A percentile compares a stretch with the other conserved stretches of the same genome.
These are phyloP conservation scores for Calycina marina DNA, from an alignment of 2,329 filamentous ascomycete species.

Conservation along the genomic window DNA sequence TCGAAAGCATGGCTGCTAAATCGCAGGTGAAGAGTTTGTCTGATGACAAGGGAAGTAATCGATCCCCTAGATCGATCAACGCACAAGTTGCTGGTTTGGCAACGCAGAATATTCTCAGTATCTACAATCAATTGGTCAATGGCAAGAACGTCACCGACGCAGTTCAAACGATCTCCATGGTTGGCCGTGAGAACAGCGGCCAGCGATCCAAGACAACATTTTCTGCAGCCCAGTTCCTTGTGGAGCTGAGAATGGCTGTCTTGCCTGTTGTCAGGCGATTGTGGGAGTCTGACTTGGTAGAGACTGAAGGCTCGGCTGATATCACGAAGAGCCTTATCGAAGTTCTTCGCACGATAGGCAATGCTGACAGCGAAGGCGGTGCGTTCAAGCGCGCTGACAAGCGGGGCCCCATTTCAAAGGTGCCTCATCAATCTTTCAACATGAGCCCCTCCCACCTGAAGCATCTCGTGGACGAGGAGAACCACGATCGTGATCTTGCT, in stretches of 20 bases:
- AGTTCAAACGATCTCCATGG: constrained; percentile 40
- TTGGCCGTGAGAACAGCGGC: constrained; percentile 36
- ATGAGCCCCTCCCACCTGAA: constrained; percentile 33
- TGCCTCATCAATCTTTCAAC: constrained; percentile 32
- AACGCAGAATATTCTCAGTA: constrained; percentile 70
- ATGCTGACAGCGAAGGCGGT: constrained; percentile 59
- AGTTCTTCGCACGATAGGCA: constrained; percentile 65
- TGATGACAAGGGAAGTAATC: constrained; percentile 20
- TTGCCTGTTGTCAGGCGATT: constrained; percentile 62
- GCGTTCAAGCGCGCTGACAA: constrained; percentile 50
- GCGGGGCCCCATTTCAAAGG: constrained; percentile 26
- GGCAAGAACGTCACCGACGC: constrained; percentile 73
- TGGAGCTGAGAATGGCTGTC: constrained; percentile 71
- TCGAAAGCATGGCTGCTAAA: constrained; percentile 51
- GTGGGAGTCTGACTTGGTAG: constrained; percentile 75
- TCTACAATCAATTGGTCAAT: constrained; percentile 64
- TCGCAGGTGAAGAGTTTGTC: constrained; percentile 26
- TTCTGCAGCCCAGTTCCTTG: constrained; percentile 59
- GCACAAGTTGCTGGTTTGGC: constrained; percentile 30
- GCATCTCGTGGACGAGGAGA: constrained; percentile 24
- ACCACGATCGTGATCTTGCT: constrained; percentile 46
- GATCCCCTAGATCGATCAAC: constrained; percentile 22
- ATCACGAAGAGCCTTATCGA: constrained; percentile 71
- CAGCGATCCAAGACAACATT: constrained; percentile 45
- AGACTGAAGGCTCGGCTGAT: constrained; percentile 55